Evolutionary conservation across 805 yeast species (phyloP).

Genomic region (Metschnikowia rubicola): DNA sequence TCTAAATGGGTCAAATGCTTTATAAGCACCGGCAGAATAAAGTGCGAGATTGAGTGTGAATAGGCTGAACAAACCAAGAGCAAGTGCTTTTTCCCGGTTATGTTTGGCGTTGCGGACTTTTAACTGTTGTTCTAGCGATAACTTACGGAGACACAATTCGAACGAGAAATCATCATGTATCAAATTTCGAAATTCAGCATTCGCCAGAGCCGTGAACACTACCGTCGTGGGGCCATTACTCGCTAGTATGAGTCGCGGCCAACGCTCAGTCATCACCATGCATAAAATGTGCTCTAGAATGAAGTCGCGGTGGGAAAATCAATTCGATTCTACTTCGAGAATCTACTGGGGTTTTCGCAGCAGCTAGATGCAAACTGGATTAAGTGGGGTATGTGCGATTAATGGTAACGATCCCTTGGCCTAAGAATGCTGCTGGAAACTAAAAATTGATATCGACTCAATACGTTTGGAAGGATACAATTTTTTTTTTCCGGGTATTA

Average conservation of each 20-base stretch:
- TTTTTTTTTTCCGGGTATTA: no score
- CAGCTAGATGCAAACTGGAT: not conserved
- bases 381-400: no score
- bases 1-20: slow-evolving; percentile 16
- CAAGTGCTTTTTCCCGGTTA: slow-evolving; percentile 31
- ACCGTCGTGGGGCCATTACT: slow-evolving; percentile 5
- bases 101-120: slow-evolving; percentile 39
- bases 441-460: no score
- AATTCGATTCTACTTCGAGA: not conserved
- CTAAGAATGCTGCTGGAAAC: no score
- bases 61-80: slow-evolving; percentile 44
- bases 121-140: slow-evolving; percentile 42
- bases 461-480: no score
- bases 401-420: no score
- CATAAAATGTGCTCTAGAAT: not conserved
- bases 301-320: not conserved
- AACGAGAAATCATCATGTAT: slow-evolving; percentile 38
- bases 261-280: not conserved
- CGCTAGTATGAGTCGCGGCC: slow-evolving; percentile 6
- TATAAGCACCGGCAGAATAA: slow-evolving; percentile 8
- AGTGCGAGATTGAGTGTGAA: slow-evolving; percentile 37
- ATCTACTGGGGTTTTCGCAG: not conserved
- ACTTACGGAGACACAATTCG: slow-evolving; percentile 46
- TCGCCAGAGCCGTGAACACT: slow-evolving; percentile 16
- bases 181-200: not conserved